Conservation (phyloP, 1,284 basidiomycete genomes). For the Cystobasidiaceae sp. region DNA sequence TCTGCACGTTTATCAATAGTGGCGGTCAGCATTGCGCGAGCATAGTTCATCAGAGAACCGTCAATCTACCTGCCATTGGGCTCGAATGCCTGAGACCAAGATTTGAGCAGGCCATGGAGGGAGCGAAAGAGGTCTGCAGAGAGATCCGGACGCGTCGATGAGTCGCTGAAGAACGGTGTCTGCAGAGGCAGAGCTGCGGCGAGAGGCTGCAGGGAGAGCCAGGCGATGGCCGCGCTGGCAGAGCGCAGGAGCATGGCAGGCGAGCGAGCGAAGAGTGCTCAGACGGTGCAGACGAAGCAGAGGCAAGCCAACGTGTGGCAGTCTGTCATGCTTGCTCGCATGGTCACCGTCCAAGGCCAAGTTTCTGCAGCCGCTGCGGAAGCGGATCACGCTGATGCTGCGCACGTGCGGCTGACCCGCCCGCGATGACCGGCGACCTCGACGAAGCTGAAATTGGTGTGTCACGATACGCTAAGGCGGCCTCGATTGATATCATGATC, state of each 20-base stretch:
- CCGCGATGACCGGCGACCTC: no score
- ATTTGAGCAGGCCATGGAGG: background rate
- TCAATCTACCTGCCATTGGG: background rate
- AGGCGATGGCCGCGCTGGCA: background rate
- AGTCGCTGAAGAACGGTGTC: background rate
- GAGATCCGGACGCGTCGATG: background rate
- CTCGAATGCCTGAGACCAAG: conserved; percentile 8
- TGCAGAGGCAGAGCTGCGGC: background rate
- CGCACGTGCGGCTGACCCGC: no score
- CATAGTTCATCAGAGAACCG: background rate
- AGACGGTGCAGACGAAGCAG: no score
- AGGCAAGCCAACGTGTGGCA: no score
- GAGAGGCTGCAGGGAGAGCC: background rate
- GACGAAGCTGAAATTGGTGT: no score
- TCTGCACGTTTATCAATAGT: background rate
- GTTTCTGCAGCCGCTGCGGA: no score
- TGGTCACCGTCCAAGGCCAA: no score
- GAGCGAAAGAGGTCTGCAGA: conserved; percentile 7
- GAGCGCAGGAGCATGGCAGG: background rate
- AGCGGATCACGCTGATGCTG: no score
- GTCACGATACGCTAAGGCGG: no score
- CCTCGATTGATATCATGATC: no score
- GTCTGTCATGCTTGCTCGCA: no score
- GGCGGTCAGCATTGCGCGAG: background rate
- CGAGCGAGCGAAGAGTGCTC: no score